These are phyloP conservation scores for Sphaerosporella brunnea DNA, from an alignment of 495 filamentous ascomycete genomes.

Conservation along the genomic window DNA sequence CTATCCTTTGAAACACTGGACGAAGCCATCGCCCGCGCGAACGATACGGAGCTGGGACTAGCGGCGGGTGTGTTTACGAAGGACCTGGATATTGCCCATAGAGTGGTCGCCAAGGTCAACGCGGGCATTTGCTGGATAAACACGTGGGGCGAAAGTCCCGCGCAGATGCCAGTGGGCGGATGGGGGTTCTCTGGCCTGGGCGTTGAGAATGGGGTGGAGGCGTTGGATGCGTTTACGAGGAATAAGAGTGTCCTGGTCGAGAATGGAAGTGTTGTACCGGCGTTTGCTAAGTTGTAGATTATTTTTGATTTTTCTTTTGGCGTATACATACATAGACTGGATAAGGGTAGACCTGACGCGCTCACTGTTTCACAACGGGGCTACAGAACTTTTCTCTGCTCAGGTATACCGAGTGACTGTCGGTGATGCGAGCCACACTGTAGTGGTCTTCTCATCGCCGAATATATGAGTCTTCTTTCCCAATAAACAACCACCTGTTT, in stretches of 20 bases:
- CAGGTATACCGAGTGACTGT: too few species aligned
- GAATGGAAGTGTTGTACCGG: constrained; percentile 3
- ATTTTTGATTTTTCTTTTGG: too few species aligned
- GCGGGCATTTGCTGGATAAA: constrained; percentile 48
- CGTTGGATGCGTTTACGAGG: constrained; percentile 4
- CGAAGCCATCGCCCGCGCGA: constrained; percentile 61
- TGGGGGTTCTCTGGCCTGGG: constrained; percentile 34
- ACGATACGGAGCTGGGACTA: constrained; percentile 67
- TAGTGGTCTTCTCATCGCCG: too few species aligned
- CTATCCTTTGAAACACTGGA: constrained; percentile 49
- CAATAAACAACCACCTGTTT: too few species aligned
- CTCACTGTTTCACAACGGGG: too few species aligned
- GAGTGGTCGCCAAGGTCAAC: constrained; percentile 56
- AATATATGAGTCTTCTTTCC: too few species aligned
- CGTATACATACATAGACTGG: too few species aligned
- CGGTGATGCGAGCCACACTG: too few species aligned
- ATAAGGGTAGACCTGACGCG: too few species aligned
- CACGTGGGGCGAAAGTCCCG: constrained; percentile 34
- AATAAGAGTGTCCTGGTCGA: constrained; percentile 8
- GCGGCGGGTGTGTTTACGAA: constrained; percentile 76
- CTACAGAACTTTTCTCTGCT: too few species aligned
- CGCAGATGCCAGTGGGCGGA: constrained; percentile 36
- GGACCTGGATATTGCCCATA: constrained; percentile 54
- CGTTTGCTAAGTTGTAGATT: constrained; percentile 8
- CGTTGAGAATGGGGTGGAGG: constrained; percentile 20